A percentile compares a stretch with the other conserved stretches of the same genome.
These are phyloP conservation scores for Fusarium equiseti DNA, from an alignment of 2,329 filamentous ascomycete species.

Conservation along the genomic window DNA sequence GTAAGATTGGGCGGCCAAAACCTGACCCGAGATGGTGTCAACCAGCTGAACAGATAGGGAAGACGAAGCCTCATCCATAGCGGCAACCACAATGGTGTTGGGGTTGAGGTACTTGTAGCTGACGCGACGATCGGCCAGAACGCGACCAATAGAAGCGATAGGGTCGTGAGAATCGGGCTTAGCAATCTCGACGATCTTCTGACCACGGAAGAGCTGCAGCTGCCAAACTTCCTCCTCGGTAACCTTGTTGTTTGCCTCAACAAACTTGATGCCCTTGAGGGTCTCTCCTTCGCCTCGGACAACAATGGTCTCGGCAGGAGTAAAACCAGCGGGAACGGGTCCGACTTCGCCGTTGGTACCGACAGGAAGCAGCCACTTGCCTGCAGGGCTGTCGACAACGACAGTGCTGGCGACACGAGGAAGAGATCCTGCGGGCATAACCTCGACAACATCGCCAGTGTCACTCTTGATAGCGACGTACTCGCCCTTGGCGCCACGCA, in stretches of 20 bases:
- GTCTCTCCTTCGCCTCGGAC: constrained; percentile 62
- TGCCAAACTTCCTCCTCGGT: constrained; percentile 73
- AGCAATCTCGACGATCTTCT: constrained; percentile 77
- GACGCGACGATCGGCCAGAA: constrained; percentile 91
- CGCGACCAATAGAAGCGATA: constrained; percentile 93
- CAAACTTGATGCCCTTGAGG: constrained; percentile 68
- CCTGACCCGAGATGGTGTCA: constrained; percentile 85
- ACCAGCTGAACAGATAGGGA: constrained; percentile 81
- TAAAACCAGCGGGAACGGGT: constrained; percentile 59
- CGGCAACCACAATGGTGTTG: constrained; percentile 82
- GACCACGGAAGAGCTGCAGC: constrained; percentile 73
- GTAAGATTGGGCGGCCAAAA: constrained; percentile 79
- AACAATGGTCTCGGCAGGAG: constrained; percentile 67
- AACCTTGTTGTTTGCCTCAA: constrained; percentile 56
- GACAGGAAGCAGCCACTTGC: constrained; percentile 67
- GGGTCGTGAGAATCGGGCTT: constrained; percentile 82
- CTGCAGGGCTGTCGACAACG: constrained; percentile 64
- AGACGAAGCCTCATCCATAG: constrained; percentile 68
- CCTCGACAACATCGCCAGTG: constrained; percentile 65
- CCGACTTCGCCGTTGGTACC: constrained; percentile 62
- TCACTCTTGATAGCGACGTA: constrained; percentile 67
- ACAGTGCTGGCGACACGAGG: constrained; percentile 57
- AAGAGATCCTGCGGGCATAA: constrained; percentile 52
- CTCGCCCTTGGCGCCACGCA: constrained; percentile 72
- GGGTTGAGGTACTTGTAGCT: constrained; percentile 97